A percentile compares a stretch with the other conserved stretches of the same genome.
These are phyloP conservation scores for Theobroma grandiflorum DNA, from an alignment of 441 rosid genomes.

Conservation along the genomic window DNA sequence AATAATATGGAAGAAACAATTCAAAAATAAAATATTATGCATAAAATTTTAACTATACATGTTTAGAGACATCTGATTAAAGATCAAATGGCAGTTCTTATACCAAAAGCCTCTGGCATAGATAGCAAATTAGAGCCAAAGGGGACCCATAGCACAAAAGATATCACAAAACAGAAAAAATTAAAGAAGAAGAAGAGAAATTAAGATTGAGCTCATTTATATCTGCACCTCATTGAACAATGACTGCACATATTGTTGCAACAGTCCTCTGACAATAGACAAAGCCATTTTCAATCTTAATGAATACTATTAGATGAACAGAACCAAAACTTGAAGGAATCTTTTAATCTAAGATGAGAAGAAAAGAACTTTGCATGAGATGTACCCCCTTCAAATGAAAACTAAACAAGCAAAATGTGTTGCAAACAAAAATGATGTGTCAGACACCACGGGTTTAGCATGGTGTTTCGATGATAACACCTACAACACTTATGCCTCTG, in stretches of 20 bases:
- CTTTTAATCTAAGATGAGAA: conserved; percentile 25
- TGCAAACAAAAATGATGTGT: conserved; percentile 32
- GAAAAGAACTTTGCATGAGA: conserved; percentile 34
- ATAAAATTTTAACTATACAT: not conserved
- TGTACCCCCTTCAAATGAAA: conserved; percentile 24
- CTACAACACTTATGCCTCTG: conserved; percentile 40
- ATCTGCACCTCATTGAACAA: conserved; percentile 55
- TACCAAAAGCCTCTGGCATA: conserved; percentile 24
- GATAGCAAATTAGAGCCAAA: conserved; percentile 6
- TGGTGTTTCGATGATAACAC: conserved; percentile 37
- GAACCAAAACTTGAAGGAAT: conserved; percentile 26
- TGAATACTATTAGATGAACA: conserved; percentile 22
- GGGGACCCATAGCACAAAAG: not conserved
- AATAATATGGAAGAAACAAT: not conserved
- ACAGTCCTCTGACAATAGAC: conserved; percentile 50
- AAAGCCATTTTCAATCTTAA: conserved; percentile 48
- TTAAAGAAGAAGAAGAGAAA: not conserved
- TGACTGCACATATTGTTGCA: conserved; percentile 50
- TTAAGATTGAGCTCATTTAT: conserved; percentile 5
- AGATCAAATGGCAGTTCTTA: conserved; percentile 22
- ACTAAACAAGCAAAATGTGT: conserved; percentile 22
- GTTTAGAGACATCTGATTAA: conserved; percentile 1
- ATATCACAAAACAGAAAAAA: not conserved
- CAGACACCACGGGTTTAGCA: conserved; percentile 41
- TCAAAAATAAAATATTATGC: conserved; percentile 13